phyloP scores from a whole-genome alignment of 2,329 filamentous ascomycete genomes.

The Boeremia exigua region DNA sequence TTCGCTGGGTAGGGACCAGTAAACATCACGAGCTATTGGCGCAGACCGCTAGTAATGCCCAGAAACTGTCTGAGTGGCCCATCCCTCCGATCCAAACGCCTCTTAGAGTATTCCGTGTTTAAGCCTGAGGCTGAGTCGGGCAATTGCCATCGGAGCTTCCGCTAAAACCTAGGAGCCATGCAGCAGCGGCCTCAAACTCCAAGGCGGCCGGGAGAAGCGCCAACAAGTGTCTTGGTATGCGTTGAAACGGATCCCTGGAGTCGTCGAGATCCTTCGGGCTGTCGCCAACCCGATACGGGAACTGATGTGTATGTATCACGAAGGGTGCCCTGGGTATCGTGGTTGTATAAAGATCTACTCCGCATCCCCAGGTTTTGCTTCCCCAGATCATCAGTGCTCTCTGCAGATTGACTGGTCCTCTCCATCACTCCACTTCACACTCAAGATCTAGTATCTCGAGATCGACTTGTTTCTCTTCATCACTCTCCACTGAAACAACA shows the following conservation, averaged over 20 bases:
- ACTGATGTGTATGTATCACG: slow-evolving; percentile 10
- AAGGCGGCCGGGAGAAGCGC: slow-evolving; percentile 33
- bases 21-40: slow-evolving; percentile 2
- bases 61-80: slow-evolving; percentile 20
- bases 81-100: slow-evolving; percentile 17
- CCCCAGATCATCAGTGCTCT: slow-evolving; percentile 32
- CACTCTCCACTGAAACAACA: background rate
- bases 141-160: slow-evolving; percentile 20
- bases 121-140: slow-evolving; percentile 16
- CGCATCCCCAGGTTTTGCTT: slow-evolving; percentile 28
- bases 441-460: background rate
- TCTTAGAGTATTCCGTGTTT: slow-evolving; percentile 13
- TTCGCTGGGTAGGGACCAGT: slow-evolving; percentile 2
- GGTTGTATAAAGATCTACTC: slow-evolving; percentile 27
- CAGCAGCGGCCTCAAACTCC: slow-evolving; percentile 22
- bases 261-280: slow-evolving; percentile 24
- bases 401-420: slow-evolving; percentile 26
- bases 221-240: slow-evolving; percentile 30
- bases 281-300: slow-evolving; percentile 2
- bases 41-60: slow-evolving; percentile 18
- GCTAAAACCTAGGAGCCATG: slow-evolving; percentile 10
- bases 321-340: background rate
- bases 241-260: slow-evolving; percentile 20
- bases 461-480: background rate
- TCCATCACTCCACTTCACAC: slow-evolving; percentile 12